Base-by-base conservation (phyloP, 2,329 filamentous ascomycete species). In the Colletotrichum chrysophilum region DNA sequence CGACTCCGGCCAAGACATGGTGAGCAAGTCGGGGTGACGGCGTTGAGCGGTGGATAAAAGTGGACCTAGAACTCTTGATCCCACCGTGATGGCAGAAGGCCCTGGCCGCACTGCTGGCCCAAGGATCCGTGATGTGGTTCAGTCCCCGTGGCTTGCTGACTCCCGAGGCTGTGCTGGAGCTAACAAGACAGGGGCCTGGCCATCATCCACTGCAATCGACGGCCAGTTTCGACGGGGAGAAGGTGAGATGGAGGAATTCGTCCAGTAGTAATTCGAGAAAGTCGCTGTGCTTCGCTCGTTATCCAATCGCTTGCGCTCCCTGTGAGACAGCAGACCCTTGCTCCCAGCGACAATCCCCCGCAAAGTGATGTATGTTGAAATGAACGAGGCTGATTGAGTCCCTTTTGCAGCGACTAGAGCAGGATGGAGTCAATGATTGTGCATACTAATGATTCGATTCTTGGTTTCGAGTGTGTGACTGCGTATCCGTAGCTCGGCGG, bases 291-390 rank as follows among this genome's bases (percentile, higher is more conserved):
- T 70, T 78, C 76, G 76, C 58, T 77, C 60, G 55, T 66, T 48
- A 34, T 61, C 76, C 76, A 78, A 78, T 78, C 76, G 76, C 75
- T 78, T 78, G 71, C 38, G 68, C 66, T 75, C 67, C 75, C 61
- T 66, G 18, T 13, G 34, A 65, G 70, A 75, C 64, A 73, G 21
- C 56, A 43, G 48, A 75, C 43, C 73, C 73, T 68, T 68, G 70
- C 73, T 52, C 56, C 64, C 16, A 67, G 70, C 48, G 70, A 73
- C 26, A 48, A 75, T 75, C 64, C 73, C 73, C 64, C 70, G 70
- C 73, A 73, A 73, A 64, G n/a, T 55, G 26, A 65, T 67, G 30
- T 43, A 36, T 36, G 62, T 68, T 24, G 43, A 36, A 8, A 30
- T 52, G 60, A 52, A 38, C 66, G 71, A 74, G 71, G 64, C 73